Evolutionary conservation across 208 protist genomes (phyloP).

Genomic region (Herpetomonas tarakana): DNA sequence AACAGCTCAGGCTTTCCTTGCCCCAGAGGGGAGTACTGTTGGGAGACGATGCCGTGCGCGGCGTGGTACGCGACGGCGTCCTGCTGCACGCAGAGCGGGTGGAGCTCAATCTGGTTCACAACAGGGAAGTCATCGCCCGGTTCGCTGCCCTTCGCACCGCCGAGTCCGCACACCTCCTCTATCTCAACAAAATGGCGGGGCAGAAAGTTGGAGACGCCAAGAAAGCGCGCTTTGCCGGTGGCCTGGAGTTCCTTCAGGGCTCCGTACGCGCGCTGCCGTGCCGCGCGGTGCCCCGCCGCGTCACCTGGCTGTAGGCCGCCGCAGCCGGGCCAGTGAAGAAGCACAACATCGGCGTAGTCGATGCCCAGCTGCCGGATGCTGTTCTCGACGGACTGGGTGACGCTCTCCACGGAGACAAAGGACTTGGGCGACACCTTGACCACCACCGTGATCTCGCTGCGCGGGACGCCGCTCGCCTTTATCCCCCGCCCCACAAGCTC

Average conservation of each 20-base stretch:
- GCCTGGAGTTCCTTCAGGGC: slow-evolving; percentile 53
- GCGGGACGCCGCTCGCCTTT: slow-evolving; percentile 46
- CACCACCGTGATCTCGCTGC: slow-evolving; percentile 62
- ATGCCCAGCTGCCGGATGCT: slow-evolving; percentile 64
- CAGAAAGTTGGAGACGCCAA: slow-evolving; percentile 86
- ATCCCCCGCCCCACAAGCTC: slow-evolving; percentile 66
- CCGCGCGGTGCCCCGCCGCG: slow-evolving; percentile 36
- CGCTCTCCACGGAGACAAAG: slow-evolving; percentile 31
- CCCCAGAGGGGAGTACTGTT: slow-evolving; percentile 84
- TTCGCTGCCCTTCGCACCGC: background rate
- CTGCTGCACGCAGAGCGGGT: slow-evolving; percentile 71
- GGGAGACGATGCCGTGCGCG: slow-evolving; percentile 50
- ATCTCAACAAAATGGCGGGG: slow-evolving; percentile 64
- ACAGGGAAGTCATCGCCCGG: slow-evolving; percentile 10
- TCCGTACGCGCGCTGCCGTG: slow-evolving; percentile 61
- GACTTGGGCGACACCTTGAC: slow-evolving; percentile 75
- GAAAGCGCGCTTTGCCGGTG: slow-evolving; percentile 42
- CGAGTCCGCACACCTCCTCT: slow-evolving; percentile 5
- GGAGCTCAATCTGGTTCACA: slow-evolving; percentile 88
- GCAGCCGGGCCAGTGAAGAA: slow-evolving; percentile 87
- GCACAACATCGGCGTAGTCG: slow-evolving; percentile 64
- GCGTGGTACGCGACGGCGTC: slow-evolving; percentile 55
- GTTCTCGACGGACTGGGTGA: slow-evolving; percentile 39
- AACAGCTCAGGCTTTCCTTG: slow-evolving; percentile 45
- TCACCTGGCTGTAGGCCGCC: slow-evolving; percentile 47